Conservation (phyloP, 345 rosid species). For the Carallia brachiata region DNA sequence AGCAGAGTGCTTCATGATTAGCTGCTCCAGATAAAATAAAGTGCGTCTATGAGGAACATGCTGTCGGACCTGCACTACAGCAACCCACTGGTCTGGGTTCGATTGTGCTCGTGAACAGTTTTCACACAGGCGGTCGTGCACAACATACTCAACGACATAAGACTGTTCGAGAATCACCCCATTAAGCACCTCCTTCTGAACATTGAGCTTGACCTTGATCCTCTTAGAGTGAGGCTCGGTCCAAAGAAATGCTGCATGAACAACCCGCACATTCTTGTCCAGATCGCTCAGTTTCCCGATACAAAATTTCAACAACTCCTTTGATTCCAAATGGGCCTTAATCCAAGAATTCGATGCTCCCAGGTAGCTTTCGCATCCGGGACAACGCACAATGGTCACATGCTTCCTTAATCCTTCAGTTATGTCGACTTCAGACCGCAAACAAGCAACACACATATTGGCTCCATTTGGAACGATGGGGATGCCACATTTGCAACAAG, state of each 20-base stretch:
- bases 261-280: constrained; percentile 36
- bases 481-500: constrained; percentile 60
- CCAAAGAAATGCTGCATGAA: constrained; percentile 48
- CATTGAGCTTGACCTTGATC: constrained; percentile 46
- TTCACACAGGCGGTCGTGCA: constrained; percentile 47
- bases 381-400: constrained; percentile 43
- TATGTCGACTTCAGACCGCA: constrained; percentile 58
- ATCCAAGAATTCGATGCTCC: constrained; percentile 47
- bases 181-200: constrained; percentile 55
- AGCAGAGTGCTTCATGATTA: constrained; percentile 53
- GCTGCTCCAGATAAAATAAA: constrained; percentile 51
- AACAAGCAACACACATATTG: constrained; percentile 58
- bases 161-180: constrained; percentile 53
- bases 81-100: constrained; percentile 69
- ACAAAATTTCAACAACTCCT: constrained; percentile 45
- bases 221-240: constrained; percentile 66
- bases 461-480: constrained; percentile 52
- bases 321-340: constrained; percentile 47
- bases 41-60: constrained; percentile 58
- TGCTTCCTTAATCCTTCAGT: constrained; percentile 58
- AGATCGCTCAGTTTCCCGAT: constrained; percentile 32
- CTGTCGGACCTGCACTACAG: constrained; percentile 55
- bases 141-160: constrained; percentile 46
- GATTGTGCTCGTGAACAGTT: constrained; percentile 47
- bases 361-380: constrained; percentile 46